A percentile compares a stretch with the other conserved stretches of the same genome.
These are phyloP conservation scores for Chalaropsis thielavioides DNA, from an alignment of 2,329 filamentous ascomycete genomes.

Conservation along the genomic window DNA sequence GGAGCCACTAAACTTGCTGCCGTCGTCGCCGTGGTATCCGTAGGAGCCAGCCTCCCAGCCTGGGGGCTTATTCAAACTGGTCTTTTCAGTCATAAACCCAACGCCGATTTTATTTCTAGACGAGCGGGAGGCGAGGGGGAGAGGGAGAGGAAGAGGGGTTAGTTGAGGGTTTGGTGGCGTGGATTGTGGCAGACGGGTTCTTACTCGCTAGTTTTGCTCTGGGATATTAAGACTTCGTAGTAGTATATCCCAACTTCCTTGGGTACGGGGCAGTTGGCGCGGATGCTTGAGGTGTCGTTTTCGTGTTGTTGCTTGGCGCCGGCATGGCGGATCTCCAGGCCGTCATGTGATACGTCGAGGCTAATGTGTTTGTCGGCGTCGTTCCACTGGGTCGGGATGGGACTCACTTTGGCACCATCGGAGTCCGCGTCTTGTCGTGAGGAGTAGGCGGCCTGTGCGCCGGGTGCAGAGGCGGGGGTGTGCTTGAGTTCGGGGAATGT, in stretches of 20 bases:
- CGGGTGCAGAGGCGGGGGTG: neutral
- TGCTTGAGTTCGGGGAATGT: constrained; percentile 31
- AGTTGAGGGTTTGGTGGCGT: neutral
- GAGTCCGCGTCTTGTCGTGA: constrained; percentile 21
- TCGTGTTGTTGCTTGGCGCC: constrained; percentile 31
- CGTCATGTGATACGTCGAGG: constrained; percentile 61
- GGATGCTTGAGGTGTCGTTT: constrained; percentile 66
- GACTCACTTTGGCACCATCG: constrained; percentile 35
- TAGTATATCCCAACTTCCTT: constrained; percentile 88
- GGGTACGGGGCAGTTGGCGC: constrained; percentile 77
- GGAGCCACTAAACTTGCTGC: constrained; percentile 43
- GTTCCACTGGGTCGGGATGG: constrained; percentile 63
- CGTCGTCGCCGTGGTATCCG: constrained; percentile 57
- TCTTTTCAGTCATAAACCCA: constrained; percentile 1
- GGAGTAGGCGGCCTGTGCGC: neutral
- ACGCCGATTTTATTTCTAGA: constrained; percentile 36
- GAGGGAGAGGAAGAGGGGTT: neutral
- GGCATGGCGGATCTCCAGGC: constrained; percentile 52
- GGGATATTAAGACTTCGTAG: constrained; percentile 53
- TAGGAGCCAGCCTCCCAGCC: constrained; percentile 56
- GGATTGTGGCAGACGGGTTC: constrained; percentile 19
- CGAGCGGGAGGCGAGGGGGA: too few species aligned
- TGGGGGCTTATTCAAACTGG: constrained; percentile 36
- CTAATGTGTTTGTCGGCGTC: neutral
- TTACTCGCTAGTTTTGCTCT: constrained; percentile 41